phyloP scores from a whole-genome alignment of 768 basidiomycete genomes.

The Boletus insuetus region DNA sequence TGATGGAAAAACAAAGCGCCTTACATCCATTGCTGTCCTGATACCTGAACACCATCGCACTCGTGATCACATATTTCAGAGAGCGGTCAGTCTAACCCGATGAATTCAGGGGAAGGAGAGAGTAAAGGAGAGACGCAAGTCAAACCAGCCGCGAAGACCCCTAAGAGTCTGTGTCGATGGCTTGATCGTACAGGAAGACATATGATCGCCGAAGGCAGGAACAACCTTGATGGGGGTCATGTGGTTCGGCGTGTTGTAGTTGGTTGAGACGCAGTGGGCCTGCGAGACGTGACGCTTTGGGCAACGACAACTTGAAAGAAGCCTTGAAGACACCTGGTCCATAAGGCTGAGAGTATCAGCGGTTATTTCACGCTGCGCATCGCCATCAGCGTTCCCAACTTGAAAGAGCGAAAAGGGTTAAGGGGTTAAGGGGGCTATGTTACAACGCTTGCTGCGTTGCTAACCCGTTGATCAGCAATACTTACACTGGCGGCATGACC shows the following conservation, averaged over 20 bases:
- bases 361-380: not conserved
- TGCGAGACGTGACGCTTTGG: not conserved
- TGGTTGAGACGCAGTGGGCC: not conserved
- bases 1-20: not conserved
- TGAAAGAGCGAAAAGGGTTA: not conserved
- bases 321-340: not conserved
- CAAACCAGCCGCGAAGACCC: not conserved
- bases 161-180: not conserved
- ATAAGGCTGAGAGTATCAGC: too few species aligned
- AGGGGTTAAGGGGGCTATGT: not conserved
- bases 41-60: not conserved
- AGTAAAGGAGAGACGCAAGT: not conserved
- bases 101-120: not conserved
- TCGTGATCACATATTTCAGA: not conserved
- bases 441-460: not conserved
- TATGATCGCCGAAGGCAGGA: not conserved
- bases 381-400: not conserved
- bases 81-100: not conserved
- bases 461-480: too few species aligned
- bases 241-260: too few species aligned
- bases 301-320: too few species aligned
- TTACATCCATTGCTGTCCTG: not conserved
- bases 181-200: not conserved
- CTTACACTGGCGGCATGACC: too few species aligned
- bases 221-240: not conserved